Evolutionary conservation across 257 asterid species (phyloP), one percentile per base, ranked within the genome.

Genomic region (Nicotiana benthamiana): DNA sequence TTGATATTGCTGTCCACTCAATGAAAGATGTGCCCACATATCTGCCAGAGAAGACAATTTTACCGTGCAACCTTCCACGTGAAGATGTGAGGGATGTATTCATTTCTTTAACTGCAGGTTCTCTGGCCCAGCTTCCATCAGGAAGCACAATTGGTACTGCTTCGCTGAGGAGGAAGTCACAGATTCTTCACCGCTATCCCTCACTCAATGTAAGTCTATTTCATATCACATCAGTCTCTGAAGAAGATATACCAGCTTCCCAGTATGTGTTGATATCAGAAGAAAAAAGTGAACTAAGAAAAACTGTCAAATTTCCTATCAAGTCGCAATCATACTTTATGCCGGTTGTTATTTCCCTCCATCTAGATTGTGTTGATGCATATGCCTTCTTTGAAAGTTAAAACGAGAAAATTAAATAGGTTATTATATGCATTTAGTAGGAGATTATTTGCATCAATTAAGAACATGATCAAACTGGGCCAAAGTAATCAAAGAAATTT

Each of bases 11-110:
- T 80, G 98, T 96, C 32, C 99, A 96, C 90, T 94, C 99, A 22
- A 94, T 96, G 99, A 96, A 96, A 87, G 98, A 96, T 83, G 98
- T 96, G 26, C 99, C 98, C 0, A 96, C 98, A 11, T 96, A 96
- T 91, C 90, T 96, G 75, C 99, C 99, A 1, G 90, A 91, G 8
- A 88, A 90, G 79, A 96, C 88, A 15, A 90, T 94, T 74, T 79
- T 96, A 51, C 99, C 98, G 8, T 96, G 99, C 89, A 96, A 96
- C 86, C 97, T 96, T 59, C 97, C 97, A 13, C 91, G 99, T 67
- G 99, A 96, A 88, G 99, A 96, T 80, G 98, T 92, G 40, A 90
- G 98, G 3, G 99, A 96, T 86, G 99, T 97, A 24, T 96, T 96
- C 82, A 96, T 94, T 68, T 94, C 97, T 85, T 75, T 96, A 81